These are phyloP conservation scores for Talinum fruticosum DNA, from an alignment of 148 eudicot species.

Conservation along the genomic window DNA sequence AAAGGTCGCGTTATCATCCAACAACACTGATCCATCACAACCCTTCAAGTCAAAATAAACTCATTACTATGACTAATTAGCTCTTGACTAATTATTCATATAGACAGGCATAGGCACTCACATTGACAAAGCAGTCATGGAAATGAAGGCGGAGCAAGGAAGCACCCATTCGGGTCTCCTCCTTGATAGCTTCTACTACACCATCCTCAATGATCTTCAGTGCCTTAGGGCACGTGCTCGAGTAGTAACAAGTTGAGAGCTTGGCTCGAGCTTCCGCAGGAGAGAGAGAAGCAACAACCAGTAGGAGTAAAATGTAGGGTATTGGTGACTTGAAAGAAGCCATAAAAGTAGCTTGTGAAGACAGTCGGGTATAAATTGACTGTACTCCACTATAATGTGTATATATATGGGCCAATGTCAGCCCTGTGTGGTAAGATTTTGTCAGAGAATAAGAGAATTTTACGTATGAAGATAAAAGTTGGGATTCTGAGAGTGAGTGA, in stretches of 20 bases:
- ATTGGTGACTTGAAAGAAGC: constrained; percentile 10
- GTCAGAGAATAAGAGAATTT: neutral
- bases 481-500: neutral
- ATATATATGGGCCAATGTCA: neutral
- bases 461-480: neutral
- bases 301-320: constrained; percentile 5
- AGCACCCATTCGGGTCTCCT: constrained; percentile 47
- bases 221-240: constrained; percentile 3
- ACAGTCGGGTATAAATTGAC: neutral
- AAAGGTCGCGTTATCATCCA: constrained; percentile 41
- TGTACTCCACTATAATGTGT: too few relatives aligned
- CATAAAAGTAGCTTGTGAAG: constrained; percentile 4
- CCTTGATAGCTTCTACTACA: constrained; percentile 30
- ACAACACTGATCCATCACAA: constrained; percentile 47
- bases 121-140: constrained; percentile 57
- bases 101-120: constrained; percentile 11
- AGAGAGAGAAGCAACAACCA: neutral
- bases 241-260: constrained; percentile 14
- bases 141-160: constrained; percentile 52
- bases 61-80: neutral
- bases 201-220: constrained; percentile 13
- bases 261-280: neutral
- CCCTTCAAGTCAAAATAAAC: constrained; percentile 29
- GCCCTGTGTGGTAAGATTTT: neutral
- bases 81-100: neutral